Evolutionary conservation across 768 basidiomycete species (phyloP), one percentile per base, ranked within the genome.

Genomic region (Mycena chlorophos): DNA sequence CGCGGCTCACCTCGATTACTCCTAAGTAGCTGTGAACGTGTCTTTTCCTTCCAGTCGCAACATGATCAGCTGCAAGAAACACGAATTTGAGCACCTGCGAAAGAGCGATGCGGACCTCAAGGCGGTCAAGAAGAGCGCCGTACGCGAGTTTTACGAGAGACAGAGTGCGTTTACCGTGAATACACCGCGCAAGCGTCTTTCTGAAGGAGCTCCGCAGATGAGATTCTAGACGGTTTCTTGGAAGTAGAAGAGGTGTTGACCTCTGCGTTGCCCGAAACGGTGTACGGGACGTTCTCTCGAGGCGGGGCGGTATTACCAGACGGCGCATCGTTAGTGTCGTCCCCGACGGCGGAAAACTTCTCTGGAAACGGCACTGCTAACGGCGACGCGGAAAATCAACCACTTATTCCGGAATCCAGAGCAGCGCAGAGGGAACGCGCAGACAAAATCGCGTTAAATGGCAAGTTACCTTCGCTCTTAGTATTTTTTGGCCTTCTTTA

Each of bases 371-470:
- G n/a, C n/a, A 51, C 1, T 52, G 39, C 8, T 14, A 51, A 50
- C 2, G 60, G 42, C 8, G 22, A 55, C 16, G 53, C 50, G 8
- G 60, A 62, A 47, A 37, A 54, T 20, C 60, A 62, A 47, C 60
- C 60, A 22, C 47, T 62, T 23, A 31, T 62, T 5, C 49, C 53
- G 8, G 42, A 58, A 39, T 29, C 54, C 1, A 62, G 49, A 26
- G 56, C 51, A 34, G 31, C 49, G 52, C 56, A 57, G 40, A 5
- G 60, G 19, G 54, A 55, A 53, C 56, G 60, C 20, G 51, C 51
- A 28, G 60, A 62, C 26, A 62, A 55, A 46, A 55, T 62, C 26
- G 60, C 60, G 3, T 34, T 62, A 19, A 62, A 62, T 34, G 60
- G 60, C 58, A 48, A 6, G 60, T 25, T 30, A 10, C 10, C 17